Evolutionary conservation across 1,284 basidiomycete species (phyloP).

Genomic region (Melanopsichium pennsylvanicum): DNA sequence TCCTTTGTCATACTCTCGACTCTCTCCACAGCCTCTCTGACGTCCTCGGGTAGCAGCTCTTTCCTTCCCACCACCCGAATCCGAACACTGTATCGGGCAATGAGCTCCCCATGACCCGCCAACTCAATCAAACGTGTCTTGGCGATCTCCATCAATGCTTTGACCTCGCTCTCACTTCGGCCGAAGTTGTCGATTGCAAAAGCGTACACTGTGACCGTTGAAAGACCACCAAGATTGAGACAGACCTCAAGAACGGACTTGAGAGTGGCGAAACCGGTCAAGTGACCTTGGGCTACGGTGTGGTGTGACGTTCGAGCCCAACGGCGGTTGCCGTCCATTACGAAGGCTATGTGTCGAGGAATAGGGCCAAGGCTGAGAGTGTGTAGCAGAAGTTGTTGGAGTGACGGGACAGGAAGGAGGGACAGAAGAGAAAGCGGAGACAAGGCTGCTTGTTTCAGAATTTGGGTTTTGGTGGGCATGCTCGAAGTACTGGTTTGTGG

Average conservation of each 20-base stretch:
- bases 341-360: slow-evolving; percentile 89
- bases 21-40: slow-evolving; percentile 75
- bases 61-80: slow-evolving; percentile 82
- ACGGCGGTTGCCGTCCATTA: slow-evolving; percentile 97
- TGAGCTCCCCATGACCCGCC: slow-evolving; percentile 73
- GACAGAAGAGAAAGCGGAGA: slow-evolving; percentile 40
- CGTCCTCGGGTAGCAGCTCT: slow-evolving; percentile 78
- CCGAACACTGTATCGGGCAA: slow-evolving; percentile 76
- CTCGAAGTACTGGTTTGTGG: not conserved
- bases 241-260: slow-evolving; percentile 69
- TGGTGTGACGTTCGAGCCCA: slow-evolving; percentile 74
- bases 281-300: slow-evolving; percentile 73
- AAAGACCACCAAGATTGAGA: slow-evolving; percentile 52
- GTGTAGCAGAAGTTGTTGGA: slow-evolving; percentile 28
- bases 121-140: slow-evolving; percentile 83
- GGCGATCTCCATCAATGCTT: slow-evolving; percentile 84
- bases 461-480: slow-evolving; percentile 11
- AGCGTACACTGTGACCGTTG: slow-evolving; percentile 86
- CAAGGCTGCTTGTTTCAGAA: slow-evolving; percentile 32
- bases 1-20: slow-evolving; percentile 82
- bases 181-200: slow-evolving; percentile 99
- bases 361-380: slow-evolving; percentile 74
- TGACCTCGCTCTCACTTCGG: slow-evolving; percentile 84
- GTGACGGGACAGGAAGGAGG: slow-evolving; percentile 27
- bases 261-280: slow-evolving; percentile 83